These are phyloP conservation scores for Eucalyptus shirleyi DNA, from an alignment of 345 rosid species.

Conservation along the genomic window DNA sequence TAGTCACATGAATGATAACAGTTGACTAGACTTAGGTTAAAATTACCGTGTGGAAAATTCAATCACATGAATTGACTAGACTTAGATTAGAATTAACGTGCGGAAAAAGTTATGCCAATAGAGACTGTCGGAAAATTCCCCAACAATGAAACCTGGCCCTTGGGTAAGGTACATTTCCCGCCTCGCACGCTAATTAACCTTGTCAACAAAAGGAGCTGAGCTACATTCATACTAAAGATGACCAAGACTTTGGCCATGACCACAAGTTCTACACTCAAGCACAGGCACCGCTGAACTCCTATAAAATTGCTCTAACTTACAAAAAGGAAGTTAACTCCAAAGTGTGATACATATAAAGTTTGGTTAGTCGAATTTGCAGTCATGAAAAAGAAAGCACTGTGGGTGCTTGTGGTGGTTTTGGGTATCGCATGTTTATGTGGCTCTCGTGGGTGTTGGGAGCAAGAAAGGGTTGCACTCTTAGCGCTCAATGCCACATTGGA, in stretches of 20 bases:
- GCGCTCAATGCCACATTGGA: background rate
- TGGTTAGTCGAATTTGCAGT: rapidly evolving
- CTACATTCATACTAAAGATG: background rate
- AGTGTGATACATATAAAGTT: no score
- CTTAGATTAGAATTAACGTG: background rate
- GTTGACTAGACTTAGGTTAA: no score
- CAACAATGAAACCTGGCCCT: rapidly evolving
- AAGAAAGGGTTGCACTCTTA: background rate
- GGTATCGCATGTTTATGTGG: background rate
- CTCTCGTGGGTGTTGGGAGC: background rate
- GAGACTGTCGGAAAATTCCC: background rate
- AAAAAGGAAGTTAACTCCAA: rapidly evolving
- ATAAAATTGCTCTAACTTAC: background rate
- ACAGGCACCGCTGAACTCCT: rapidly evolving
- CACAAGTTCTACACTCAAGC: background rate
- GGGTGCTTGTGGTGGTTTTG: background rate
- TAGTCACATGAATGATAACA: background rate
- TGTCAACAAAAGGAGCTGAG: background rate
- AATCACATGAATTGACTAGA: background rate
- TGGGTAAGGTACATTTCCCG: background rate
- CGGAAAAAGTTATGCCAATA: background rate
- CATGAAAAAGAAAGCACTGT: background rate
- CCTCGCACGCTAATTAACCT: background rate
- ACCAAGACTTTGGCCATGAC: background rate
- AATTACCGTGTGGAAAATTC: no score